Base-by-base conservation (phyloP, 2,329 filamentous ascomycete species). In the Parastagonospora nodorum region DNA sequence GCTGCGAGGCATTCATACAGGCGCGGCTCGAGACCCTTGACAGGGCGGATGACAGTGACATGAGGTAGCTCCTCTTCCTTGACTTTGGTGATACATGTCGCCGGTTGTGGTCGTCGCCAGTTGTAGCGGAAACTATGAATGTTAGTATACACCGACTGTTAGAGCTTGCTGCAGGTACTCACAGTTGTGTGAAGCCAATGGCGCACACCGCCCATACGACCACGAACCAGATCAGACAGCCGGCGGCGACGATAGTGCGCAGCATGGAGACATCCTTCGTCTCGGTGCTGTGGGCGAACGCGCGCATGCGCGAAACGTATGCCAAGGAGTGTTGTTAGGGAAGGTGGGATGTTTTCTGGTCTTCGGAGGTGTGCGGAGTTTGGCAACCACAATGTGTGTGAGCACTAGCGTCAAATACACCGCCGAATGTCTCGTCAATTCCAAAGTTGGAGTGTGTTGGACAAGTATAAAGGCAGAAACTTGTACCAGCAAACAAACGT, bases 1-100 rank as follows among this genome's bases (percentile, higher is more conserved):
- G 92, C 88, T 28, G 89, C 88, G 35, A 99, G 87, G 68, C 94
- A 97, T 67, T 96, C 90, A 80, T 96, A 96, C 19, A 97, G 85
- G 58, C 86, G 84, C 4, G 92, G 89, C 72, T 97, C 94, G 48
- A 96, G 81, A 53, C 92, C 94, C 75, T 97, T 97, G 58, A 96
- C 88, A 0, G 94, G 95, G 2, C 94, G 89, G 61, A 99, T 92
- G 53, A 96, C 83, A 29, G 94, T 97, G 64, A 99, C 82, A 76
- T 90, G 87, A 12, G 92, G 93, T 2, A 91, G 79, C 33, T 86
- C 76, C 27, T 64, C 57, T 46, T 63, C 58, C 7, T 73, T 62
- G 12, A 74, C 56, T 49, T 52, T 52, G 2, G 71, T 69, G 15
- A 75, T 68, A 73, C 68, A 78, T 49, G 68, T 58, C 15, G 81